Base-by-base conservation (phyloP, 2,329 filamentous ascomycete genomes). In the Colletotrichum sp. region DNA sequence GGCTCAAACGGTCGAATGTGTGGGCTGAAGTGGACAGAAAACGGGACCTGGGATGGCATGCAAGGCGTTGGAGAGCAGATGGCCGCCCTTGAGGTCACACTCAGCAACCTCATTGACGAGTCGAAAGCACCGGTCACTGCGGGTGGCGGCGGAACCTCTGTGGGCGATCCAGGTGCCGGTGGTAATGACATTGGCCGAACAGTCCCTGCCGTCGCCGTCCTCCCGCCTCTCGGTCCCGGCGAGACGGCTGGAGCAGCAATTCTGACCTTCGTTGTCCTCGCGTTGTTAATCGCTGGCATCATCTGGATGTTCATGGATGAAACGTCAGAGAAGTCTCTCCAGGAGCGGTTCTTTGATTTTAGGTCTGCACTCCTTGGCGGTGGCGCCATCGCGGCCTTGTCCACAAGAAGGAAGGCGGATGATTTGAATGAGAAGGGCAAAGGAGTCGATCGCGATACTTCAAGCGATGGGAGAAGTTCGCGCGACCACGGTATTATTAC, bases 161-260 rank as follows among this genome's bases (percentile, higher is more conserved):
- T 82, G 57, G 88, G 89, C 16, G 82, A 90, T 72, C 85, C 88
- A 4, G 81, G 82, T 7, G 86, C 85, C 9, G 89, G 89, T 52
- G 86, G 88, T 9, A 82, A 83, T 24, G 89, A 90, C 78, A 85
- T 85, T 52, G 88, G 84, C 61, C 82, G 85, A n/a, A 82, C 82
- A 9, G 81, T 86, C 24, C 74, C 74, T 5, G 67, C 65, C 3
- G 66, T 63, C 8, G 78, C 80, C 2, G 80, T 84, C 2, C 88
- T 93, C 38, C 66, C 73, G 7, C 77, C 77, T 9, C 26, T 74
- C 6, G 58, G 60, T 5, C 87, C 87, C 2, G 92, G 88, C 9
- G 94, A 96, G 80, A 91, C 87, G 77, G 93, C 91, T 8, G 95
- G 94, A 13, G 94, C 94, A 48, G 90, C 90, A 13, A 90, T 95